These are phyloP conservation scores for Carex parvula DNA, from an alignment of 176 grass and related monocot species.

Conservation along the genomic window DNA sequence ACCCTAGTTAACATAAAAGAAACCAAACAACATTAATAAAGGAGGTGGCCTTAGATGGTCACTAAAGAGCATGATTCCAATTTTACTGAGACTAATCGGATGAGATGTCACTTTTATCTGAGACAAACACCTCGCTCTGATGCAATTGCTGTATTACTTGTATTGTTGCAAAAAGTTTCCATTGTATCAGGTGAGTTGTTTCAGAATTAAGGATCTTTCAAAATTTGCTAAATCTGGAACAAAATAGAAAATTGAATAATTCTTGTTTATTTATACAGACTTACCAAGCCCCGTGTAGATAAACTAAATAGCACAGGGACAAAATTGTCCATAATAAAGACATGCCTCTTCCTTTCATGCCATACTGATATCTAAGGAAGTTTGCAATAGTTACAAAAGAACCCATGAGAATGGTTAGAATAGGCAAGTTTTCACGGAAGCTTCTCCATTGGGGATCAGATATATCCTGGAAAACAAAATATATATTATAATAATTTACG, in stretches of 20 bases:
- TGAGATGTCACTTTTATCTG: neutral
- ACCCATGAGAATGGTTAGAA: constrained; percentile 69
- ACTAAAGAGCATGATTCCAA: neutral
- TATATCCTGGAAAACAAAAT: constrained; percentile 47
- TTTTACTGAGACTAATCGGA: neutral
- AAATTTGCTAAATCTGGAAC: neutral
- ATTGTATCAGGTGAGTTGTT: neutral
- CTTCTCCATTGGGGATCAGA: constrained; percentile 94
- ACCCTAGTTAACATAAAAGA: neutral
- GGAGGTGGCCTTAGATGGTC: neutral
- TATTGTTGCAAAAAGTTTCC: constrained; percentile 11
- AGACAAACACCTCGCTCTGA: neutral
- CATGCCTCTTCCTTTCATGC: constrained; percentile 56
- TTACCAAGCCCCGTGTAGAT: constrained; percentile 95
- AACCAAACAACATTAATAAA: neutral
- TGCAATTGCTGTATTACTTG: neutral
- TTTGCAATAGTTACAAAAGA: constrained; percentile 52
- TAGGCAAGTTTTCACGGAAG: constrained; percentile 64
- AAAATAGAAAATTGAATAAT: neutral
- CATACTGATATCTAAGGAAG: constrained; percentile 36
- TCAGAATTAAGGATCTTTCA: neutral
- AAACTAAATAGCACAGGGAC: constrained; percentile 70
- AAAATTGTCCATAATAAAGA: constrained; percentile 72
- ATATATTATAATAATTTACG: neutral
- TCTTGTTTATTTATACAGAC: neutral